These are phyloP conservation scores for Gliomastix tumulicola DNA, from an alignment of 2,329 filamentous ascomycete species.

Conservation along the genomic window DNA sequence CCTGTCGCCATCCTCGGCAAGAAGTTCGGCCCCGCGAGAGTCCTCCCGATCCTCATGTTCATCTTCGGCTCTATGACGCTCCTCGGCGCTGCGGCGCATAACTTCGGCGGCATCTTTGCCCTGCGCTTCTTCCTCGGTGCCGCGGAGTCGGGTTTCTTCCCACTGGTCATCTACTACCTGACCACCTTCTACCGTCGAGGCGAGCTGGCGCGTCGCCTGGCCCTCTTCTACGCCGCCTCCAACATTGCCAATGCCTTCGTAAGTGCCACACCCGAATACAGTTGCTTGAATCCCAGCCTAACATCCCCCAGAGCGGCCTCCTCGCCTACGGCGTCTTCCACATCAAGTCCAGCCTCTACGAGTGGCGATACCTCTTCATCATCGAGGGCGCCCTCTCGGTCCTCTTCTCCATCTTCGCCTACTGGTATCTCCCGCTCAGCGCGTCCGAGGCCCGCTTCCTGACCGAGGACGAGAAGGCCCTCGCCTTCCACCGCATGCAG, in stretches of 20 bases:
- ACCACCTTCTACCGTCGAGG: conserved; percentile 43
- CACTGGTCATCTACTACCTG: conserved; percentile 45
- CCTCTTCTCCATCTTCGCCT: conserved; percentile 56
- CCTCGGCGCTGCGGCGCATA: conserved; percentile 41
- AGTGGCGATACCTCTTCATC: conserved; percentile 45
- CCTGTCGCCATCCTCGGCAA: conserved; percentile 56
- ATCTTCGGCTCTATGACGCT: conserved; percentile 63
- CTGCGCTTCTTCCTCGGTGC: conserved; percentile 46
- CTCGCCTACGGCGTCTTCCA: conserved; percentile 42
- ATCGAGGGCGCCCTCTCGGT: conserved; percentile 53
- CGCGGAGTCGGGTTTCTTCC: conserved; percentile 48
- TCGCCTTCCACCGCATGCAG: conserved; percentile 69
- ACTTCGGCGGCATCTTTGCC: conserved; percentile 41
- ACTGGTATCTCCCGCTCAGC: conserved; percentile 60
- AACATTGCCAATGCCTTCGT: conserved; percentile 60
- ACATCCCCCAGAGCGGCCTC: conserved; percentile 21
- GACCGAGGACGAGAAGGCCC: conserved; percentile 54
- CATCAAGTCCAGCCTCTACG: conserved; percentile 27
- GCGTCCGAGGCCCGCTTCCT: conserved; percentile 61
- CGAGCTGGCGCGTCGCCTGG: conserved; percentile 36
- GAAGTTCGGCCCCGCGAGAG: conserved; percentile 58
- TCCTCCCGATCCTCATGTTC: conserved; percentile 68
- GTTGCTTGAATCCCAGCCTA: background rate
- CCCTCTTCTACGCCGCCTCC: conserved; percentile 69
- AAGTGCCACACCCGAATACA: too few species aligned